Evolutionary conservation across 768 basidiomycete species (phyloP).

Genomic region (Suillus tomentosus): DNA sequence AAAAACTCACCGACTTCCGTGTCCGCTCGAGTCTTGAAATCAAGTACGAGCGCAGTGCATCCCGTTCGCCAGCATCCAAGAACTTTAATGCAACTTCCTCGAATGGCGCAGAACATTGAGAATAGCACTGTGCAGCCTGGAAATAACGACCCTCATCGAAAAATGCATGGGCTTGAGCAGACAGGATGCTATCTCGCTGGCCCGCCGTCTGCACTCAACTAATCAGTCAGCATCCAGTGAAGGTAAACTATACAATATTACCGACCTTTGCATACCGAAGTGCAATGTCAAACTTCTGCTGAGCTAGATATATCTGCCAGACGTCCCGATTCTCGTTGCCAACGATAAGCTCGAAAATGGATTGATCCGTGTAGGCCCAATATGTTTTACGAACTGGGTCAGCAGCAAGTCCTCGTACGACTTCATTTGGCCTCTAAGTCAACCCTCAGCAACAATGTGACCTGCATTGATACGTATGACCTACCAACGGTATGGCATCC

Average conservation of each 20-base stretch:
- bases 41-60: slow-evolving; percentile 88
- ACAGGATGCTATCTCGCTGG: slow-evolving; percentile 85
- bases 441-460: slow-evolving; percentile 13
- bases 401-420: slow-evolving; percentile 70
- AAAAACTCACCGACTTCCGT: slow-evolving; percentile 66
- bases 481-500: slow-evolving; percentile 77
- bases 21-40: slow-evolving; percentile 85
- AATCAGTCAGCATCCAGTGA: neutral
- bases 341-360: slow-evolving; percentile 84
- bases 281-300: slow-evolving; percentile 76
- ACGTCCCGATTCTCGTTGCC: slow-evolving; percentile 91
- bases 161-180: slow-evolving; percentile 78
- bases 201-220: slow-evolving; percentile 59
- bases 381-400: slow-evolving; percentile 90
- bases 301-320: slow-evolving; percentile 87
- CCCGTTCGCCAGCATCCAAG: slow-evolving; percentile 85
- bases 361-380: slow-evolving; percentile 91
- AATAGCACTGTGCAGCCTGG: slow-evolving; percentile 89
- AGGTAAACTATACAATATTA: neutral
- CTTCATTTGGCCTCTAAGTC: slow-evolving; percentile 71
- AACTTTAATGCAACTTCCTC: slow-evolving; percentile 93
- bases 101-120: slow-evolving; percentile 84
- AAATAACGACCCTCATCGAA: slow-evolving; percentile 84
- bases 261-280: slow-evolving; percentile 80
- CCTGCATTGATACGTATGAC: slow-evolving; percentile 23